These are phyloP conservation scores for Coniosporium tulheliwenetii DNA, from an alignment of 2,329 filamentous ascomycete species.

Conservation along the genomic window DNA sequence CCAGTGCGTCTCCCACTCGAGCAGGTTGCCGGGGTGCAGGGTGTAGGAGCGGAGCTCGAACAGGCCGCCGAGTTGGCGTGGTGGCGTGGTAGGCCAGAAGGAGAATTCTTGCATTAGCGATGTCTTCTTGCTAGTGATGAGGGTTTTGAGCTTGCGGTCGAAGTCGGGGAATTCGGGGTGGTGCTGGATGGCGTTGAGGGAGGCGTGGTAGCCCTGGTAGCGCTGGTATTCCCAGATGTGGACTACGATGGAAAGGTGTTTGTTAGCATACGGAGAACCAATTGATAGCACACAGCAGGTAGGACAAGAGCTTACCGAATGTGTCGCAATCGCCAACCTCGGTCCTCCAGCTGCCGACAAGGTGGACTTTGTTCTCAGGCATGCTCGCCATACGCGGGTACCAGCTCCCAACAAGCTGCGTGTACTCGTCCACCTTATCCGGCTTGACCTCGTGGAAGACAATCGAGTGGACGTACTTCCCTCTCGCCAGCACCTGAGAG, in stretches of 20 bases:
- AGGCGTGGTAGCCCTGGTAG: slow-evolving; percentile 90
- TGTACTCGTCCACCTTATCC: slow-evolving; percentile 90
- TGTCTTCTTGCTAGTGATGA: slow-evolving; percentile 71
- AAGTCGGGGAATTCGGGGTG: slow-evolving; percentile 77
- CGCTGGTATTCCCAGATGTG: slow-evolving; percentile 99
- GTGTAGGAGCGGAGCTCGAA: slow-evolving; percentile 97
- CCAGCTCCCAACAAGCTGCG: slow-evolving; percentile 75
- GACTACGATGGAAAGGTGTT: slow-evolving; percentile 36
- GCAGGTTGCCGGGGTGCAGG: slow-evolving; percentile 81
- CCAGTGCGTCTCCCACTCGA: slow-evolving; percentile 99
- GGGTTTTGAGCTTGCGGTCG: slow-evolving; percentile 66
- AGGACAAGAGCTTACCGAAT: slow-evolving; percentile 53
- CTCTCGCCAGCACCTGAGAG: slow-evolving; percentile 82
- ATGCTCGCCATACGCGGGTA: slow-evolving; percentile 78
- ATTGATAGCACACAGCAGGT: too few species aligned
- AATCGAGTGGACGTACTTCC: slow-evolving; percentile 97
- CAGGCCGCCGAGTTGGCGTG: slow-evolving; percentile 75
- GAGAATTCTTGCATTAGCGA: slow-evolving; percentile 99
- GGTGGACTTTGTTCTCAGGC: slow-evolving; percentile 82
- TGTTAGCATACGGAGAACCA: background rate
- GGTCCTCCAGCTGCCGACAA: slow-evolving; percentile 96
- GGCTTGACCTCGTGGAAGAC: slow-evolving; percentile 93
- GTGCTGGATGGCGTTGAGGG: slow-evolving; percentile 65
- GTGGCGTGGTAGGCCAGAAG: slow-evolving; percentile 94
- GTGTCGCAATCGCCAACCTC: slow-evolving; percentile 96